Evolutionary conservation across 371 early-diverging fungal species (phyloP).

Genomic region (Syncephalastrum contaminatum): DNA sequence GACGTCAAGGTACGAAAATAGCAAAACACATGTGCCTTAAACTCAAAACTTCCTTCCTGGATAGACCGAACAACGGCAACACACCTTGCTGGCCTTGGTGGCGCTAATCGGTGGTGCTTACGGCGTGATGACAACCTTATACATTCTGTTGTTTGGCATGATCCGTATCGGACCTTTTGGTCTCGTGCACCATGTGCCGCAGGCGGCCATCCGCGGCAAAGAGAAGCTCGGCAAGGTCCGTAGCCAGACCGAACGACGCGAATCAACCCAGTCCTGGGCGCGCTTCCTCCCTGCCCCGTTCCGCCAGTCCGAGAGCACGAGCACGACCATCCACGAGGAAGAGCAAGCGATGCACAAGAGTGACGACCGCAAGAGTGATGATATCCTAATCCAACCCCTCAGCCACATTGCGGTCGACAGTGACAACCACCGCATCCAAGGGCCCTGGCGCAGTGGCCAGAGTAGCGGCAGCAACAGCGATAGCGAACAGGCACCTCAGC

Average conservation of each 20-base stretch:
- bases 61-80: constrained; percentile 40
- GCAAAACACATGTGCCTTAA: not conserved
- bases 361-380: not conserved
- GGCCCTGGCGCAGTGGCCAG: too few relatives aligned
- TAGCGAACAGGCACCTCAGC: too few relatives aligned
- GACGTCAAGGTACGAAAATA: constrained; percentile 28
- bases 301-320: too few relatives aligned
- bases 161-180: constrained; percentile 43
- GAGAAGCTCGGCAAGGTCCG: constrained; percentile 1
- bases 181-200: constrained; percentile 33
- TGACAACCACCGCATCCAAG: too few relatives aligned
- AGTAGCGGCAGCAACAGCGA: too few relatives aligned
- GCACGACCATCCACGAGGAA: not conserved
- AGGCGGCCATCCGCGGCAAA: constrained; percentile 17
- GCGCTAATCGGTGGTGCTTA: constrained; percentile 45
- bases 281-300: too few relatives aligned
- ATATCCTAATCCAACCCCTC: not conserved
- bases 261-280: too few relatives aligned
- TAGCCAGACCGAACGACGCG: not conserved
- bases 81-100: constrained; percentile 35
- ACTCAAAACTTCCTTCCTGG: not conserved
- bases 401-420: too few relatives aligned
- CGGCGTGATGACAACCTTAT: constrained; percentile 36
- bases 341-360: not conserved
- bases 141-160: constrained; percentile 46